Evolutionary conservation across 129 eudicot species (phyloP).

Genomic region (Flaveria trinervia): DNA sequence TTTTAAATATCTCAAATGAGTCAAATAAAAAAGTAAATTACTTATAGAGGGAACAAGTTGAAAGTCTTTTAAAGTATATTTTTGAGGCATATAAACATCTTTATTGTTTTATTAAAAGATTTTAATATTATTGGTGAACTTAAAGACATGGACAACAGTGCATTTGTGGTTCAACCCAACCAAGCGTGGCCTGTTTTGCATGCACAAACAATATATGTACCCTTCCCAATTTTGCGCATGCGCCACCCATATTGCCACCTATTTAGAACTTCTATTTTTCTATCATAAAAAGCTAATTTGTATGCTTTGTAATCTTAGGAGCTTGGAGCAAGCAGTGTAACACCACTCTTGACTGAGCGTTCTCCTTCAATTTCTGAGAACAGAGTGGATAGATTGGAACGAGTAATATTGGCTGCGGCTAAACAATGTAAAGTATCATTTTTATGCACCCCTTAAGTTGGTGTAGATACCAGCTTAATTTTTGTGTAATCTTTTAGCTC

Average conservation of each 20-base stretch:
- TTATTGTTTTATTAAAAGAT: background rate
- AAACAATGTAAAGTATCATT: constrained; percentile 69
- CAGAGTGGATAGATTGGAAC: constrained; percentile 76
- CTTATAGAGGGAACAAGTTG: background rate
- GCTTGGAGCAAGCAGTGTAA: constrained; percentile 88
- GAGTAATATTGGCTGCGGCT: constrained; percentile 79
- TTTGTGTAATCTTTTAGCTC: constrained; percentile 15
- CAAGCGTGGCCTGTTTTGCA: background rate
- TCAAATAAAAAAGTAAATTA: background rate
- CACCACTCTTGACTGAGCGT: constrained; percentile 82
- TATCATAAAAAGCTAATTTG: constrained; percentile 10
- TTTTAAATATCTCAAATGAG: background rate
- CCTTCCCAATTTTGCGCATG: background rate
- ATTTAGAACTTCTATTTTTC: background rate
- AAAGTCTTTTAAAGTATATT: background rate
- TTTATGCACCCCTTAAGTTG: constrained; percentile 18
- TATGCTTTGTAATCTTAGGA: constrained; percentile 52
- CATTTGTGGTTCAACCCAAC: background rate
- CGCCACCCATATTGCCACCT: constrained; percentile 13
- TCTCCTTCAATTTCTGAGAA: constrained; percentile 91
- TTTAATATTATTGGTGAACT: no score
- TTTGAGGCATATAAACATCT: background rate
- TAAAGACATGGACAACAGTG: constrained; percentile 1
- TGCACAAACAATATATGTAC: background rate
- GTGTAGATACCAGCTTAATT: background rate